These are phyloP conservation scores for Paecilomyces fulvus DNA, from an alignment of 2,329 filamentous ascomycete species.

Conservation along the genomic window DNA sequence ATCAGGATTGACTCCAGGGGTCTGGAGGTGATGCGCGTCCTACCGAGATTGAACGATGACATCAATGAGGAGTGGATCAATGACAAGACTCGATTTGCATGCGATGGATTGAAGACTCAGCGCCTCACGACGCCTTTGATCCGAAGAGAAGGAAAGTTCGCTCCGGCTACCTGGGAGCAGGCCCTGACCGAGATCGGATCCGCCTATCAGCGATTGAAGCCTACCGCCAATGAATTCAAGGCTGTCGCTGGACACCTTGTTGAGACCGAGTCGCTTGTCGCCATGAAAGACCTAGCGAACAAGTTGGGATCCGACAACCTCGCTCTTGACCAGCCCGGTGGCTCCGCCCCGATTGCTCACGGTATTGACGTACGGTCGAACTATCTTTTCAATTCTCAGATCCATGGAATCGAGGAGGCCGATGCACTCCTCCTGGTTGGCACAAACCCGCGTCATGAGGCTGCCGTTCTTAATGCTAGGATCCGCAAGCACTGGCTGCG, in stretches of 20 bases:
- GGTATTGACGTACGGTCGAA: conserved; percentile 89
- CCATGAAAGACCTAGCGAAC: conserved; percentile 95
- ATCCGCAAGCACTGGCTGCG: conserved; percentile 97
- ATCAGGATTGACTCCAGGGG: conserved; percentile 90
- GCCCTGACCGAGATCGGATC: conserved; percentile 78
- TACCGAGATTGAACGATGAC: conserved; percentile 91
- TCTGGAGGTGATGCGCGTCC: conserved; percentile 88
- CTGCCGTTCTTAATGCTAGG: conserved; percentile 87
- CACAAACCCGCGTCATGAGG: conserved; percentile 92
- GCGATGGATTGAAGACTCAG: conserved; percentile 93
- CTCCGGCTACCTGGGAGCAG: conserved; percentile 92
- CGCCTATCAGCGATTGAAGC: conserved; percentile 69
- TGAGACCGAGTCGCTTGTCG: conserved; percentile 88
- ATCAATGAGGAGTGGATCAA: conserved; percentile 99
- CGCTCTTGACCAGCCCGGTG: conserved; percentile 79
- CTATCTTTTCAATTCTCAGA: conserved; percentile 94
- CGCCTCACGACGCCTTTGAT: conserved; percentile 87
- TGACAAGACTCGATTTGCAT: conserved; percentile 94
- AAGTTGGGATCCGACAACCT: conserved; percentile 94
- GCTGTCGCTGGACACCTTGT: conserved; percentile 82
- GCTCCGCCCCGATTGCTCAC: conserved; percentile 76
- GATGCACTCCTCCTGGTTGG: conserved; percentile 87
- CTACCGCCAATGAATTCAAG: conserved; percentile 92
- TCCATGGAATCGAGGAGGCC: conserved; percentile 87
- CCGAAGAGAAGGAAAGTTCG: conserved; percentile 80